Evolutionary conservation across 495 filamentous ascomycete species (phyloP), one percentile per base, ranked within the genome.

Genomic region (Trichocladium uniseriatum): DNA sequence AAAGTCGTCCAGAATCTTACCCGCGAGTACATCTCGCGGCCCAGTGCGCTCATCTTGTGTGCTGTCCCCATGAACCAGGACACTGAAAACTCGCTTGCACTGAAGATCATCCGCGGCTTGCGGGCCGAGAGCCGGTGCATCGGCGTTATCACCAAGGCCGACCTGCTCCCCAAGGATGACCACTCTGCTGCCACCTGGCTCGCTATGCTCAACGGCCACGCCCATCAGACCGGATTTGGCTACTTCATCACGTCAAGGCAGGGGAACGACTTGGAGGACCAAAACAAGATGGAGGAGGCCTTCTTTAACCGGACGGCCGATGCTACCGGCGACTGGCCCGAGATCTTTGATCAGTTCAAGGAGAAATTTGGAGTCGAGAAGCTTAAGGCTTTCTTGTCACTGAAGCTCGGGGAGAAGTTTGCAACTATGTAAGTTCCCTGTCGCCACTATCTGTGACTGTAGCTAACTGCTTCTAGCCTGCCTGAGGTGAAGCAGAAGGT

Each of bases 121-220:
- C 68, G 73, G n/a, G 86, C 86, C 0, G 64, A 72, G 1, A 32
- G 66, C 6, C 74, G 87, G 4, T 87, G 81, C 8, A 69, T 91
- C 24, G 87, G 88, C 0, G 82, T 90, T 0, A 70, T 91, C 38
- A 94, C 87, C 0, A 95, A 90, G 57, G 86, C 88, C 0, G 88
- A 95, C 55, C 71, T 80, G 0, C 54, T 87, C 0, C 73, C 78
- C 1, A 42, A 52, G 0, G 69, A 65, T 0, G 70, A 75, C n/a
- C 61, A 79, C 22, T 45, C 57, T 0, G 43, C 51, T 1, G 6
- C 21, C 3, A 76, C 79, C 18, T 86, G 83, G 77, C 48, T 75
- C 0, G 61, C 72, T 0, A 81, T 86, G 38, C 64, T 92, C 11
- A 61, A 66, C 0, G 80, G 80, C 5, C 38, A 69, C 19, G 62